These are phyloP conservation scores for Musa acuminata DNA, from an alignment of 176 grass and related monocot species.

Conservation along the genomic window DNA sequence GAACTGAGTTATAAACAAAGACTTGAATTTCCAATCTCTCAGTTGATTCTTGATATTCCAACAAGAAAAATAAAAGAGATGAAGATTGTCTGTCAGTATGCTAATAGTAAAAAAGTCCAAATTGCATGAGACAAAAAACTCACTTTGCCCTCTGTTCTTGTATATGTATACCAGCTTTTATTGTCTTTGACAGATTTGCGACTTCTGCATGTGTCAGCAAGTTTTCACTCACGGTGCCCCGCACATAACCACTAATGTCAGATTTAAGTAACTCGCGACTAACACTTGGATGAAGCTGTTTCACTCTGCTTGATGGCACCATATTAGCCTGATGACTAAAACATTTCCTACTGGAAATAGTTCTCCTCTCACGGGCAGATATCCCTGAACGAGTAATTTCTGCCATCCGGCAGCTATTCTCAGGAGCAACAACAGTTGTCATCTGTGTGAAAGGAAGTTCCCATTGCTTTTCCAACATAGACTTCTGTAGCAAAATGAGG, in stretches of 20 bases:
- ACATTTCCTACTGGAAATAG: constrained; percentile 32
- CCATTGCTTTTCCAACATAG: constrained; percentile 97
- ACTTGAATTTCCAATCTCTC: neutral
- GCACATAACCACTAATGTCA: constrained; percentile 55
- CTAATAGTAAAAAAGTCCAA: neutral
- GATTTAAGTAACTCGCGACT: constrained; percentile 67
- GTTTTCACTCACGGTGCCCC: constrained; percentile 59
- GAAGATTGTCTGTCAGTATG: neutral
- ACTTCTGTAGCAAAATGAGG: constrained; percentile 70
- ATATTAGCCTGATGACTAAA: neutral
- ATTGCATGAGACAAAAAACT: constrained; percentile 2
- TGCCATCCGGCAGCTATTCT: constrained; percentile 1
- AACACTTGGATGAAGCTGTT: constrained; percentile 27
- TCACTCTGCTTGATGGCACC: constrained; percentile 14
- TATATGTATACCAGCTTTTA: constrained; percentile 67
- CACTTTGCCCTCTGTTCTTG: constrained; percentile 72
- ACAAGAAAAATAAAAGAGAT: neutral
- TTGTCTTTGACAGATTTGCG: constrained; percentile 71
- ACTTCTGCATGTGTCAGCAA: constrained; percentile 90
- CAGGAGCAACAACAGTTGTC: constrained; percentile 12
- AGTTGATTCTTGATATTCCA: neutral
- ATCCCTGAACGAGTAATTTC: constrained; percentile 46
- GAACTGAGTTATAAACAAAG: neutral
- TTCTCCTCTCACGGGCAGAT: constrained; percentile 67
- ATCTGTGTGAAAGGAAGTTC: constrained; percentile 58